Conservation (phyloP, 768 basidiomycete species). For the Lentinula boryana region DNA sequence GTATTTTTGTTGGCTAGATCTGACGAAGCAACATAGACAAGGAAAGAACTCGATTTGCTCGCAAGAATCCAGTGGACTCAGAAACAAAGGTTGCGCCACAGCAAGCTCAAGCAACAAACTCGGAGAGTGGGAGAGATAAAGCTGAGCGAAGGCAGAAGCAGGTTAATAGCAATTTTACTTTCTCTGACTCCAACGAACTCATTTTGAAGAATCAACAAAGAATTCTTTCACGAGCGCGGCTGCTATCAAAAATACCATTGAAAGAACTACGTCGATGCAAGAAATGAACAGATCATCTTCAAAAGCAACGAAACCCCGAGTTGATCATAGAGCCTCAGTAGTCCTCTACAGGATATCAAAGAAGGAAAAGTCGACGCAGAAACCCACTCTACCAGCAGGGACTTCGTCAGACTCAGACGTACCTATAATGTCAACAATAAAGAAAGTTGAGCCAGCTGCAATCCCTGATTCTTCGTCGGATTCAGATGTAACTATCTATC, state of each 20-base stretch:
- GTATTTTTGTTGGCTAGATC: background rate
- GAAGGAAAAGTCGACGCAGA: background rate
- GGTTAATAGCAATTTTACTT: slow-evolving; percentile 9
- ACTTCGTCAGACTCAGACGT: background rate
- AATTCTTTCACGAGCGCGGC: background rate
- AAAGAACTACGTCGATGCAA: background rate
- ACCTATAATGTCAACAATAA: background rate
- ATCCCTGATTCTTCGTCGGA: background rate
- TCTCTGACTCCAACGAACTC: background rate
- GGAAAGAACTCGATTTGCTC: slow-evolving; percentile 31
- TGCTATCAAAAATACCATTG: too few relatives aligned
- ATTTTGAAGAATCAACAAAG: background rate
- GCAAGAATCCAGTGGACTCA: slow-evolving; percentile 18
- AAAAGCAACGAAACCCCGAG: background rate
- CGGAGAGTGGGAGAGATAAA: slow-evolving; percentile 1
- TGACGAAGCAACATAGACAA: slow-evolving; percentile 19
- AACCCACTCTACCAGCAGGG: background rate
- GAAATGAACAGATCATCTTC: background rate
- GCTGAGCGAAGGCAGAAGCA: slow-evolving; percentile 14
- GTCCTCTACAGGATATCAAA: background rate
- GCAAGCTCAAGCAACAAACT: background rate
- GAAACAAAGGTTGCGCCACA: slow-evolving; percentile 10
- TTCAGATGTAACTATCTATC: background rate
- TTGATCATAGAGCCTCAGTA: background rate
- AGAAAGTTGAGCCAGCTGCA: background rate